Conservation (phyloP, 2,329 filamentous ascomycete genomes). For the Epichloe amarillans region DNA sequence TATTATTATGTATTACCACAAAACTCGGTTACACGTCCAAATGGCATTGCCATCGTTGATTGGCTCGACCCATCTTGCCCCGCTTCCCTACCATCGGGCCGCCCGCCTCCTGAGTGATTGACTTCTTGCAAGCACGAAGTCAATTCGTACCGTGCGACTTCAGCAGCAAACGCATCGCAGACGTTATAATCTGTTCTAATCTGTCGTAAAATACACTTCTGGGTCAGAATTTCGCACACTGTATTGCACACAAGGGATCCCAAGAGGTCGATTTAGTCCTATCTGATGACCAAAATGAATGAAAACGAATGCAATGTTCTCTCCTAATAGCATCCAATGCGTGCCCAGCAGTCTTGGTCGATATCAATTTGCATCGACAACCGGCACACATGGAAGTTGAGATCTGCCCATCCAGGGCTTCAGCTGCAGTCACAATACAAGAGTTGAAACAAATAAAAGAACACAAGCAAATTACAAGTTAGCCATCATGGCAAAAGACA, state of each 20-base stretch:
- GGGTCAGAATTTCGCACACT: background rate
- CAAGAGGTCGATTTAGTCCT: slow-evolving; percentile 5
- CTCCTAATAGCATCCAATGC: background rate
- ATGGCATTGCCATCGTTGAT: background rate
- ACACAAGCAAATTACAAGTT: background rate
- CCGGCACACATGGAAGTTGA: background rate
- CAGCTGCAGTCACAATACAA: background rate
- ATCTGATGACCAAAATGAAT: slow-evolving; percentile 7
- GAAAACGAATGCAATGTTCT: background rate
- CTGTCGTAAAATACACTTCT: background rate
- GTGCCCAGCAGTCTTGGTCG: background rate
- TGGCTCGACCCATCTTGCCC: background rate
- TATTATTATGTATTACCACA: too few species aligned
- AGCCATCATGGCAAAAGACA: slow-evolving; percentile 7
- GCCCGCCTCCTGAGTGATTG: background rate
- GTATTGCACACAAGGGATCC: background rate
- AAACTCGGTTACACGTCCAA: background rate
- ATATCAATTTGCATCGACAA: background rate
- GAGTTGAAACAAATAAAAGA: background rate
- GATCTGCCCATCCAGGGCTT: background rate
- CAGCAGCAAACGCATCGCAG: background rate
- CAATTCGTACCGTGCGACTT: background rate
- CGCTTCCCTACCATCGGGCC: background rate
- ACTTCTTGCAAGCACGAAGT: too few species aligned
- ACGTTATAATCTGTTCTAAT: background rate